Evolutionary conservation across 2,329 filamentous ascomycete species (phyloP).

Genomic region (Amauroascus niger): DNA sequence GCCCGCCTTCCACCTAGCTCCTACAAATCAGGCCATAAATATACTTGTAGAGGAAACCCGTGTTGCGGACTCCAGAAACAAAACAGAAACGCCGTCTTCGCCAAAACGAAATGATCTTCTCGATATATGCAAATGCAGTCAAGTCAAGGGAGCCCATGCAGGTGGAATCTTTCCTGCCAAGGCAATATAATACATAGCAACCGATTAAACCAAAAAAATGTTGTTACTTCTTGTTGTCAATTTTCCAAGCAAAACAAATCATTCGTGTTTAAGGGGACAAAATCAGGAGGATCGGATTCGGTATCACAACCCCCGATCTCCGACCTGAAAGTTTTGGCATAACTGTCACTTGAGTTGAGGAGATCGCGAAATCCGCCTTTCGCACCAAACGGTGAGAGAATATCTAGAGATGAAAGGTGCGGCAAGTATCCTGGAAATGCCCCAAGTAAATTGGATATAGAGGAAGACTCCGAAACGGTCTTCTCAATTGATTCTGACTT

Average conservation of each 20-base stretch:
- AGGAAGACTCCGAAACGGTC: conserved; percentile 29
- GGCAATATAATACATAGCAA: too few relatives aligned
- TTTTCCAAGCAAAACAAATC: conserved; percentile 58
- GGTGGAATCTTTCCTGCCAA: too few relatives aligned
- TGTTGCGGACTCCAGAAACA: too few relatives aligned
- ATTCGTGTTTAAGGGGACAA: conserved; percentile 33
- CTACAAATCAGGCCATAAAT: too few relatives aligned
- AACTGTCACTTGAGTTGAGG: conserved; percentile 41
- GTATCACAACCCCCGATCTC: conserved; percentile 57
- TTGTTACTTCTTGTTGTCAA: background rate
- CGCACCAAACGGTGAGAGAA: conserved; percentile 57
- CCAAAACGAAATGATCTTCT: too few relatives aligned
- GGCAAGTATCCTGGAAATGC: conserved; percentile 43
- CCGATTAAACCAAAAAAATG: too few relatives aligned
- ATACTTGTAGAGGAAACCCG: too few relatives aligned
- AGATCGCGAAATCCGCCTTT: conserved; percentile 31
- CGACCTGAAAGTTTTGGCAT: conserved; percentile 50
- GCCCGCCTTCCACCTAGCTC: too few relatives aligned
- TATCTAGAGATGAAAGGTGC: conserved; percentile 43
- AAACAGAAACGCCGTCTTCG: too few relatives aligned
- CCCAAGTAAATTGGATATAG: conserved; percentile 40
- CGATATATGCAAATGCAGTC: too few relatives aligned
- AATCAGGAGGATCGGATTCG: conserved; percentile 27
- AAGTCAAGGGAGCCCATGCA: too few relatives aligned
- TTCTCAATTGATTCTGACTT: conserved; percentile 20